Evolutionary conservation across 805 yeast genomes (phyloP).

Genomic region (Nakazawaea wyomingensis): DNA sequence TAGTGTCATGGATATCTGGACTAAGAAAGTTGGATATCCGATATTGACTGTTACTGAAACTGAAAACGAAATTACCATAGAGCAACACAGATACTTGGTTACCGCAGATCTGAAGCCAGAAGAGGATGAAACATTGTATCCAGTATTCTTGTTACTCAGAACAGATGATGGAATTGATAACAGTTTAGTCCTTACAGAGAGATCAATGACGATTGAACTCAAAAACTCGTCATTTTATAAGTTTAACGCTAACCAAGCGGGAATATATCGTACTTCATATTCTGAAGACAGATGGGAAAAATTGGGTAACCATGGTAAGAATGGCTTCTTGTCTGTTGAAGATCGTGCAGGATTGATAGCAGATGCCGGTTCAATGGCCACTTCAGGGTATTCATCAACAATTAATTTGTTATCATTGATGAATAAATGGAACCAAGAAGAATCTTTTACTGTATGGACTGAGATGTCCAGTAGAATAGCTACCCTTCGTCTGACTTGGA

Average conservation of each 20-base stretch:
- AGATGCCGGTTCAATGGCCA: constrained; percentile 51
- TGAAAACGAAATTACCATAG: constrained; percentile 29
- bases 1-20: constrained; percentile 66
- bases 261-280: constrained; percentile 64
- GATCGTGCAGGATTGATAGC: constrained; percentile 64
- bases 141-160: constrained; percentile 57
- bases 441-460: constrained; percentile 52
- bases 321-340: constrained; percentile 47
- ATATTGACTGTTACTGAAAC: constrained; percentile 43
- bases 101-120: constrained; percentile 50
- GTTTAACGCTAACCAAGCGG: constrained; percentile 67
- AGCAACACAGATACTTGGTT: constrained; percentile 49
- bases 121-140: constrained; percentile 50
- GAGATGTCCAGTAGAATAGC: constrained; percentile 47
- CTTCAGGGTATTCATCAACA: constrained; percentile 45
- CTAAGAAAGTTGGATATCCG: constrained; percentile 60
- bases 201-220: constrained; percentile 31
- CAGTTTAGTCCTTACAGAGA: constrained; percentile 42
- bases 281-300: constrained; percentile 43
- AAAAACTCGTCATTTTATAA: constrained; percentile 49
- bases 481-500: constrained; percentile 62
- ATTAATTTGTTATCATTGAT: constrained; percentile 45
- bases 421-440: constrained; percentile 44
- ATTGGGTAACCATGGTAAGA: constrained; percentile 47
- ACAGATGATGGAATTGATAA: constrained; percentile 56